Evolutionary conservation across 768 basidiomycete genomes (phyloP), one percentile per base, ranked within the genome.

Genomic region (Tremella mesenterica): DNA sequence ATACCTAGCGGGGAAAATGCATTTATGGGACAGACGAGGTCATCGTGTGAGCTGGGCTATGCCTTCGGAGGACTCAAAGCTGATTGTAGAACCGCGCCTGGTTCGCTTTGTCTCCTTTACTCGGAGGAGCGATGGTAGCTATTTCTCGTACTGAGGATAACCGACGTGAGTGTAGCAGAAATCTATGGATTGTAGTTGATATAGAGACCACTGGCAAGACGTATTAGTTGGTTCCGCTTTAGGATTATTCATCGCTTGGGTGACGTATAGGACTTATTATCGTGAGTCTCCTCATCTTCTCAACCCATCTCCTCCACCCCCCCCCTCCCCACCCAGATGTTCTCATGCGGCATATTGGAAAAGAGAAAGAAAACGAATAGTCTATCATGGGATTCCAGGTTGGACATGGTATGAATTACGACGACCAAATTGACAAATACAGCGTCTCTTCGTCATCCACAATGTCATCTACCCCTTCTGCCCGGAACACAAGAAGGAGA

Each of bases 1-100:
- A 59, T 97, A 95, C 70, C 75, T 92, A 5, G 86, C 88, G 10
- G 95, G 92, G 2, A 96, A 97, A 73, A 75, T 93, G 63, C 91
- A 92, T 65, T 75, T 97, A 4, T 93, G 90, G 58, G 90, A 95
- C 69, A 77, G 76, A 23, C 79, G 81, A 43, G 91, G 90, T 3
- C 81, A 88, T 50, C 52, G 72, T 23, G 70, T 71, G 29, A 51
- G 71, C 63, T 33, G 18, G 36, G 7, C 43, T 34, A 46, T 20
- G 6, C 6, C 2, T 13, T 10, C 33, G 18, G 26, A 33, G n/a
- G 9, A 31, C 3, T 29, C 4, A 21, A 8, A 38, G 30, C 27
- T 34, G 10, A 39, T 49, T 21, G 26, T 39, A 69, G 61, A 66
- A 64, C 41, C 54, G 66, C 21, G 83, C 86, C 13, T 99, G 92